Evolutionary conservation across 1,284 basidiomycete species (phyloP).

Genomic region (Trametes versicolor): DNA sequence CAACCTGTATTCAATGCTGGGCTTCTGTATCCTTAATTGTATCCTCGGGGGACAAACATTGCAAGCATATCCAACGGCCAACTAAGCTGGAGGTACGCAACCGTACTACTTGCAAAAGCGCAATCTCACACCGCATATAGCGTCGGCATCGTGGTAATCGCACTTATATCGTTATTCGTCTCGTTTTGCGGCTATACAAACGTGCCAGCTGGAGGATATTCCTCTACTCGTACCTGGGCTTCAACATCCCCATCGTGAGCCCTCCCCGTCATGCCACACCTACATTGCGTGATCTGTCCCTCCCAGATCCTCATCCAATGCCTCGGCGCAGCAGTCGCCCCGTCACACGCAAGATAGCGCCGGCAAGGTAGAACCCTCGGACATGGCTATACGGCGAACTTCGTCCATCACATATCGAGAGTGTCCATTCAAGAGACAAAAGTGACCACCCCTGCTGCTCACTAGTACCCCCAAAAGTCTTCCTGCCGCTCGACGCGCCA

Average conservation of each 20-base stretch:
- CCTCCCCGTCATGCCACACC: not conserved
- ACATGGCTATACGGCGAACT: not conserved
- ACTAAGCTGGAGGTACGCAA: conserved; percentile 71
- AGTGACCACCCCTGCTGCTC: conserved; percentile 9
- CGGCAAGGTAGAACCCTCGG: too few relatives aligned
- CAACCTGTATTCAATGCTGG: conserved; percentile 70
- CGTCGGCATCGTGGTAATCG: conserved; percentile 91
- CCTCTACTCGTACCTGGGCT: conserved; percentile 77
- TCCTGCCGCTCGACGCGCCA: conserved; percentile 41
- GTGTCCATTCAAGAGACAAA: not conserved
- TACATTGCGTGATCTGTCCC: not conserved
- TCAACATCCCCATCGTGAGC: conserved; percentile 74
- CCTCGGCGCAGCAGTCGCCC: conserved; percentile 79
- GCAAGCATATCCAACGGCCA: conserved; percentile 71
- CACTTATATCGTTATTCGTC: conserved; percentile 78
- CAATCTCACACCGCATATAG: conserved; percentile 46
- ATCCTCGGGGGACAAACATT: conserved; percentile 83
- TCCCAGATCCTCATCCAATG: conserved; percentile 69
- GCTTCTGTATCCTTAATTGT: conserved; percentile 78
- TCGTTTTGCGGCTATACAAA: conserved; percentile 78
- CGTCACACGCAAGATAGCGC: too few relatives aligned
- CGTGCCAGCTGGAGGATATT: conserved; percentile 71
- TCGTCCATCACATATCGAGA: not conserved
- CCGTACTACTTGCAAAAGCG: not conserved
- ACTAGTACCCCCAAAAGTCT: conserved; percentile 30